A percentile compares a stretch with the other conserved stretches of the same genome.
phyloP scores from a whole-genome alignment of 352 stramenopile genomes.

The Phytopythium mirpurense region DNA sequence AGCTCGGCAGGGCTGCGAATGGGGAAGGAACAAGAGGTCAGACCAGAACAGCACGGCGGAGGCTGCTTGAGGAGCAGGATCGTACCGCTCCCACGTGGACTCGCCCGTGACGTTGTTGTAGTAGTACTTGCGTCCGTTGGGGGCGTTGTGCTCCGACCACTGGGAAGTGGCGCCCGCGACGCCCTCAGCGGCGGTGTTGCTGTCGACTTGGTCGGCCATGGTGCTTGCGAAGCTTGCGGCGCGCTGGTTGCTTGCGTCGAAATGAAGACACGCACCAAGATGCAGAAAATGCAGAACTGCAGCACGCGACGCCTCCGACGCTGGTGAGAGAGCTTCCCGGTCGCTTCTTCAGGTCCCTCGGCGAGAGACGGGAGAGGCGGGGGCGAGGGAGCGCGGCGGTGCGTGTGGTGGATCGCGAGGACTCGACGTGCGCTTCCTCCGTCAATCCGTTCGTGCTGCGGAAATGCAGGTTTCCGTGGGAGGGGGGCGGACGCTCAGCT shows the following conservation, averaged over 20 bases:
- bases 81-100: conserved; percentile 86
- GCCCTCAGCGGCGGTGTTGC: conserved; percentile 24
- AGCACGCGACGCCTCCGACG: not conserved
- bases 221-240: conserved; percentile 1
- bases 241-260: conserved; percentile 4
- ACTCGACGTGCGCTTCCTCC: not conserved
- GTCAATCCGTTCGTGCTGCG: not conserved
- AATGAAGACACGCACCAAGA: conserved; percentile 52
- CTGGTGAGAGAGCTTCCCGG: conserved; percentile 2
- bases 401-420: not conserved
- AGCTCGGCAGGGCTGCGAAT: conserved; percentile 47
- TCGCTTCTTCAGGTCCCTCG: not conserved
- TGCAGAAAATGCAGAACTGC: conserved; percentile 21
- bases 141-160: conserved; percentile 89
- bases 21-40: not conserved
- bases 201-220: conserved; percentile 74
- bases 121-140: conserved; percentile 90
- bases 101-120: conserved; percentile 90
- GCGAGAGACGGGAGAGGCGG: not conserved
- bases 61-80: conserved; percentile 1
- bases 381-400: not conserved
- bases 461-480: conserved; percentile 4
- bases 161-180: conserved; percentile 32
- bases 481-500: not conserved
- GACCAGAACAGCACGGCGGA: not conserved